These are phyloP conservation scores for Microsporum audouinii DNA, from an alignment of 2,329 filamentous ascomycete species.

Conservation along the genomic window DNA sequence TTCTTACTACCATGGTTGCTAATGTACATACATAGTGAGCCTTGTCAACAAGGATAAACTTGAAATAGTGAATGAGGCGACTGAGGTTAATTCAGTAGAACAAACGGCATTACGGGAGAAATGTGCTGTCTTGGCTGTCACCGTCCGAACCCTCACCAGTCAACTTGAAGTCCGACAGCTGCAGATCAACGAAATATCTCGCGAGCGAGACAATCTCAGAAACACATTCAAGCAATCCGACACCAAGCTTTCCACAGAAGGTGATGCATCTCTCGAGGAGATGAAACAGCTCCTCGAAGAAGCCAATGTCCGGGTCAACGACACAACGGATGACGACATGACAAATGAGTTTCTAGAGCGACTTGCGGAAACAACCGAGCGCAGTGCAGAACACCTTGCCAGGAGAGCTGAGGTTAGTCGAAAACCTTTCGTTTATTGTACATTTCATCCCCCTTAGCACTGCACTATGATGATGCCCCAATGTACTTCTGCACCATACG, in stretches of 20 bases:
- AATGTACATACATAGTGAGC: constrained; percentile 20
- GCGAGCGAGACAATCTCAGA: constrained; percentile 31
- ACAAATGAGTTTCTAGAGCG: constrained; percentile 31
- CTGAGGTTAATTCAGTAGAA: constrained; percentile 27
- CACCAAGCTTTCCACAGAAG: constrained; percentile 30
- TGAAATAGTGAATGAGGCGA: constrained; percentile 28
- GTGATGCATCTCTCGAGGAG: constrained; percentile 30
- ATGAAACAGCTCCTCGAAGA: constrained; percentile 33
- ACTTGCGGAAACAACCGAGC: constrained; percentile 46
- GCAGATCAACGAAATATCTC: constrained; percentile 28
- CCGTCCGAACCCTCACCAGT: constrained; percentile 28
- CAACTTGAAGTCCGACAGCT: constrained; percentile 30
- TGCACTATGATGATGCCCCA: not conserved
- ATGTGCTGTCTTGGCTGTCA: constrained; percentile 25
- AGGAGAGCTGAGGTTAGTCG: constrained; percentile 34
- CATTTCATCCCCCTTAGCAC: not conserved
- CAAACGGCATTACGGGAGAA: constrained; percentile 25
- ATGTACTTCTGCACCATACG: not conserved
- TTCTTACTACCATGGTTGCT: constrained; percentile 11
- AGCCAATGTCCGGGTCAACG: constrained; percentile 27
- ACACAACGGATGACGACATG: constrained; percentile 24
- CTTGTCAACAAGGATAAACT: constrained; percentile 29
- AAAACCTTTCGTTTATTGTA: constrained; percentile 7
- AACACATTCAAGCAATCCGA: constrained; percentile 30
- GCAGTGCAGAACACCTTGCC: constrained; percentile 36